Evolutionary conservation across 1,139 yeast genomes (phyloP).

Genomic region (Kodamaea alishanica): DNA sequence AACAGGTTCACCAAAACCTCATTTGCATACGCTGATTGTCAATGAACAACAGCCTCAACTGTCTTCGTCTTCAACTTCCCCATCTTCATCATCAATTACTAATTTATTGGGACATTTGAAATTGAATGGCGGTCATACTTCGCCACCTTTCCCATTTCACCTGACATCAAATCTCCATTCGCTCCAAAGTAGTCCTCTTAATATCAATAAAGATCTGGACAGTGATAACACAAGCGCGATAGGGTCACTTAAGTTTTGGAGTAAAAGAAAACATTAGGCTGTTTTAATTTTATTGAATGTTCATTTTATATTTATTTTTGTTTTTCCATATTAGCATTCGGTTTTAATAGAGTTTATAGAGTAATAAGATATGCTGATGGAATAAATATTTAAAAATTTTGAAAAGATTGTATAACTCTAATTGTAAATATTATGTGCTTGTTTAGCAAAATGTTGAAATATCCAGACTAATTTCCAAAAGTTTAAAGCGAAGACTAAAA

Average conservation of each 20-base stretch:
- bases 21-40: neutral
- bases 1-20: too few species aligned
- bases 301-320: neutral
- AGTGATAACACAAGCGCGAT: neutral
- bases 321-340: neutral
- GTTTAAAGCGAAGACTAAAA: too few species aligned
- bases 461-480: too few species aligned
- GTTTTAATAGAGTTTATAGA: neutral
- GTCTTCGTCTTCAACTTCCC: conserved; percentile 4
- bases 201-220: neutral
- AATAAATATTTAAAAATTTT: too few species aligned
- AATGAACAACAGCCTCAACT: conserved; percentile 1
- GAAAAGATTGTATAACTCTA: too few species aligned
- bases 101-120: conserved; percentile 30
- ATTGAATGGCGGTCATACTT: conserved; percentile 8
- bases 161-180: neutral
- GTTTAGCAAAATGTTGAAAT: too few species aligned
- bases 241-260: conserved; percentile 13
- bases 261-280: conserved; percentile 12
- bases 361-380: too few species aligned
- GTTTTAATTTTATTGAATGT: conserved; percentile 1
- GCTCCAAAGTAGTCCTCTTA: neutral
- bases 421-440: too few species aligned
- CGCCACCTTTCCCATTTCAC: conserved; percentile 2
- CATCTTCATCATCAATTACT: conserved; percentile 24